A percentile compares a stretch with the other conserved stretches of the same genome.
phyloP scores from a whole-genome alignment of 495 filamentous ascomycete species.

The Daldinia decipiens region DNA sequence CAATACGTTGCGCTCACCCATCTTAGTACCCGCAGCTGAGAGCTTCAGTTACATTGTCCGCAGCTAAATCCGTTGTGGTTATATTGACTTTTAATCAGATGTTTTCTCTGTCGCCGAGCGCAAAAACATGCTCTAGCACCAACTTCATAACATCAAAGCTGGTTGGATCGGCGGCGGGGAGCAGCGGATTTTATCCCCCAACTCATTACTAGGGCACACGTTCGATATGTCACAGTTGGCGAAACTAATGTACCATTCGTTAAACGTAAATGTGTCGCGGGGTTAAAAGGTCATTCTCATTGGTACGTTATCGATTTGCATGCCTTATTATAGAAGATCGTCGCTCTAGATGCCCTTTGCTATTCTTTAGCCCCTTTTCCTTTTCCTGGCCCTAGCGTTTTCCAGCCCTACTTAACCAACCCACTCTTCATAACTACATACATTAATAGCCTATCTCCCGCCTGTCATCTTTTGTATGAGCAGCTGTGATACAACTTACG shows the following conservation, averaged over 20 bases:
- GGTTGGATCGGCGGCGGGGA: not conserved
- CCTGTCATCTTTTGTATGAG: not conserved
- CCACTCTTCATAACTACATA: not conserved
- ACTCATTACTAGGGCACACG: not conserved
- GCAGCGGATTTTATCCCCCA: not conserved
- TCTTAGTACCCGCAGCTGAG: no score
- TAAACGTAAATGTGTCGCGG: not conserved
- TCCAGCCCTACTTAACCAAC: not conserved
- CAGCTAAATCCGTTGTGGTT: not conserved
- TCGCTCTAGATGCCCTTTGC: not conserved
- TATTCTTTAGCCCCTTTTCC: not conserved
- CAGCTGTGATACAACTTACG: not conserved
- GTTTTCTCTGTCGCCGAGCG: not conserved
- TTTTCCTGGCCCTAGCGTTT: not conserved
- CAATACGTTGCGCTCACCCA: no score
- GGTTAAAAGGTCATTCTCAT: not conserved
- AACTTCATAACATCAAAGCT: not conserved
- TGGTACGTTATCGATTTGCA: not conserved
- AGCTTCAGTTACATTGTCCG: not conserved
- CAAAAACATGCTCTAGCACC: not conserved
- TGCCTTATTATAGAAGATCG: not conserved
- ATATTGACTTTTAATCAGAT: not conserved
- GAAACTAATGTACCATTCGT: not conserved
- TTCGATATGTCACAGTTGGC: not conserved
- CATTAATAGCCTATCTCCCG: constrained; percentile 1